Conservation (phyloP, 2,329 filamentous ascomycete genomes). For the Aspergillus sp. region DNA sequence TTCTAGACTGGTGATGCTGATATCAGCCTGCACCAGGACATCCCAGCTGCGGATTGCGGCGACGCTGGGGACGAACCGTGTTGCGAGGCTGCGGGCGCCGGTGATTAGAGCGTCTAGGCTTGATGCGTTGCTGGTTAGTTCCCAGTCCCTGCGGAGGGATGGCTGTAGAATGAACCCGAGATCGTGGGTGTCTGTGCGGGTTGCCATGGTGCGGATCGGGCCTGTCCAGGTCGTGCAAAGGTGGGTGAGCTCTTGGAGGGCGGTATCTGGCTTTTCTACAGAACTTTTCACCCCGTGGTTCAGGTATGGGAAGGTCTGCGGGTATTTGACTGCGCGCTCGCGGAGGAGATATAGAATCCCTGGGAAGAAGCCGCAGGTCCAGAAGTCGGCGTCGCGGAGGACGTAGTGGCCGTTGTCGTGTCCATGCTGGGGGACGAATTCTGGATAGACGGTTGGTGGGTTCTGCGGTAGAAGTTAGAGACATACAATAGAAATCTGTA, state of each 20-base stretch:
- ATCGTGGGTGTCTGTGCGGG: constrained; percentile 54
- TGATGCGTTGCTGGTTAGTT: constrained; percentile 35
- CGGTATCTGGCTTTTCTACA: too few relatives aligned
- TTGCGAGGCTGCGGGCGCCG: constrained; percentile 27
- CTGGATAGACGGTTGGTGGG: constrained; percentile 6
- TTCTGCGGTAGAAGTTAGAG: neutral
- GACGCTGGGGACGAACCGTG: constrained; percentile 36
- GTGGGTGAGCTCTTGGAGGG: too few relatives aligned
- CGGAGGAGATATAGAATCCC: constrained; percentile 17
- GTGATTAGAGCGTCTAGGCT: constrained; percentile 15
- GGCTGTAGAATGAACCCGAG: constrained; percentile 56
- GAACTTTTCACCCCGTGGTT: too few relatives aligned
- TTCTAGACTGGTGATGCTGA: neutral
- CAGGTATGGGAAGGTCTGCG: constrained; percentile 1
- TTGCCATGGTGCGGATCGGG: constrained; percentile 16
- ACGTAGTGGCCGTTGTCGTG: constrained; percentile 9
- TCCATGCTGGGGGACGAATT: constrained; percentile 15
- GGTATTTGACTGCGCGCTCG: constrained; percentile 16
- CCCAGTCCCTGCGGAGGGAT: constrained; percentile 49
- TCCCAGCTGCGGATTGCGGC: constrained; percentile 40
- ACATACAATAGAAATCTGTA: too few relatives aligned
- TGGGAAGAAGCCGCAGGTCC: constrained; percentile 28
- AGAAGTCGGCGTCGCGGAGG: constrained; percentile 18
- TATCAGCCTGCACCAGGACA: constrained; percentile 1
- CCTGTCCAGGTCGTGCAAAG: constrained; percentile 17